A percentile compares a stretch with the other conserved stretches of the same genome.
phyloP scores from a whole-genome alignment of 257 asterid genomes.

The Galeopsis tetrahit region DNA sequence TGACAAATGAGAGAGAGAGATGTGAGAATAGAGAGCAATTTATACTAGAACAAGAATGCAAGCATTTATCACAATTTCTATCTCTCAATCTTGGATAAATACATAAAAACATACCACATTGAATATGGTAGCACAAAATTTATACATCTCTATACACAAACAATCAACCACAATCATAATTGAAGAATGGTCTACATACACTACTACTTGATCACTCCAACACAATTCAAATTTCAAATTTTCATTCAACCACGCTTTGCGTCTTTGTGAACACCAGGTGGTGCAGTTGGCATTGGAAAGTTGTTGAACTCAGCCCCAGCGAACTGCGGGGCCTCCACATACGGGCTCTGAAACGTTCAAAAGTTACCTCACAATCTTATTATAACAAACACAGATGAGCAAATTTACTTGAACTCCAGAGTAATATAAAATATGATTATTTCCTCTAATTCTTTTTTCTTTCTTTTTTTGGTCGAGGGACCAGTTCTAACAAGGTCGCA shows the following conservation, averaged over 20 bases:
- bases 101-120: conserved; percentile 20
- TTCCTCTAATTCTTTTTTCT: background rate
- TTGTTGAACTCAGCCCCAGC: conserved; percentile 49
- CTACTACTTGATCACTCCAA: conserved; percentile 34
- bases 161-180: conserved; percentile 34
- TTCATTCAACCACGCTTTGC: conserved; percentile 35
- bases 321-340: conserved; percentile 86
- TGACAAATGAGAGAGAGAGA: background rate
- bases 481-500: too few relatives aligned
- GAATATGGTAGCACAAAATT: conserved; percentile 25
- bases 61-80: conserved; percentile 16
- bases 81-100: conserved; percentile 31
- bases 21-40: background rate
- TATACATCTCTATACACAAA: conserved; percentile 28
- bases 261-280: conserved; percentile 70
- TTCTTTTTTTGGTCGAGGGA: too few relatives aligned
- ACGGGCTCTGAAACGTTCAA: conserved; percentile 71
- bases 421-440: background rate
- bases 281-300: conserved; percentile 95
- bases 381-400: background rate
- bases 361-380: background rate
- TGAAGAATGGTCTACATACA: conserved; percentile 42
- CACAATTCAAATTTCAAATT: conserved; percentile 21
- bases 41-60: conserved; percentile 4
- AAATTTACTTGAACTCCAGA: background rate